Conservation (phyloP, 73 alveolate species). For the Uronychia binucleata region DNA sequence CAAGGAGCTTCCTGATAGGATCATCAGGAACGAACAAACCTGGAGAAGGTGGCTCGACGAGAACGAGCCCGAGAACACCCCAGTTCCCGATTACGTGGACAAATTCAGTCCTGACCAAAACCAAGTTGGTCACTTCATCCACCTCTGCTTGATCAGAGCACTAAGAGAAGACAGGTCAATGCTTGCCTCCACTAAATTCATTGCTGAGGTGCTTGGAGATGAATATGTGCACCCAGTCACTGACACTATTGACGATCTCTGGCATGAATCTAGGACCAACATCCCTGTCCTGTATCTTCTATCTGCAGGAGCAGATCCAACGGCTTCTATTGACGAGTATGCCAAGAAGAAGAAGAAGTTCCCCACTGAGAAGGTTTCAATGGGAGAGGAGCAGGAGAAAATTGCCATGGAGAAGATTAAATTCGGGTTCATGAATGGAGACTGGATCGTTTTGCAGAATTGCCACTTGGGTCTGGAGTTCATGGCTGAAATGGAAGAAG, state of each 20-base stretch:
- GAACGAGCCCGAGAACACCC: constrained; percentile 90
- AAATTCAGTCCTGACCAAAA: constrained; percentile 89
- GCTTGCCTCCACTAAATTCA: constrained; percentile 93
- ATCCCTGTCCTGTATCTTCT: constrained; percentile 98
- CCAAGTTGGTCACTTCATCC: constrained; percentile 86
- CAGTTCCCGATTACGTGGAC: constrained; percentile 96
- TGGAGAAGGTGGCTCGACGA: constrained; percentile 87
- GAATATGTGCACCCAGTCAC: constrained; percentile 98
- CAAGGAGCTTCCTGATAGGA: constrained; percentile 84
- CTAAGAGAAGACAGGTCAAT: constrained; percentile 98
- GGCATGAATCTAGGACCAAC: constrained; percentile 88
- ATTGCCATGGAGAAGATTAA: constrained; percentile 96
- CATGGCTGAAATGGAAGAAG: constrained; percentile 97
- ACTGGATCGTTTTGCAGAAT: constrained; percentile 98
- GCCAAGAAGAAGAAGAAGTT: constrained; percentile 99
- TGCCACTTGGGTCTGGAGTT: constrained; percentile 98
- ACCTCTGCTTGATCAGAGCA: constrained; percentile 93
- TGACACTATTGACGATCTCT: constrained; percentile 95
- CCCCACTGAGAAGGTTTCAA: constrained; percentile 98
- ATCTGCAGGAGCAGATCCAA: constrained; percentile 99
- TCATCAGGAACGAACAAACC: constrained; percentile 65
- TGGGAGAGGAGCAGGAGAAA: constrained; percentile 99
- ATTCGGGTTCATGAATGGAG: constrained; percentile 97
- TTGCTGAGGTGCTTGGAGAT: constrained; percentile 91
- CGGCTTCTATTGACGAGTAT: constrained; percentile 97